These are phyloP conservation scores for Fusarium anthophilum DNA, from an alignment of 2,329 filamentous ascomycete genomes.

Conservation along the genomic window DNA sequence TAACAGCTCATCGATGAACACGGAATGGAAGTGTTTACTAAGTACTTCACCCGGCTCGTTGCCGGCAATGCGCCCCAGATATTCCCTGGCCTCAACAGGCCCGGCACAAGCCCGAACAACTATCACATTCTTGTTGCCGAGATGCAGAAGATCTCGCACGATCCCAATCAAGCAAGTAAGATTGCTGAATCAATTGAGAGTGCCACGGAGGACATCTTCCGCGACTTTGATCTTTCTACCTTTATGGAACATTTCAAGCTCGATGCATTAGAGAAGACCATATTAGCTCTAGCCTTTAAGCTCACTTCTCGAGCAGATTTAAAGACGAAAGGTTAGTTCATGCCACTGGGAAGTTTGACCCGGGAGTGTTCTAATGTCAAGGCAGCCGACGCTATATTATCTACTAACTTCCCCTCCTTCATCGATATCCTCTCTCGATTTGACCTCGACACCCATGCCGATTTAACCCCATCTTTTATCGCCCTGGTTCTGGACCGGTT, in stretches of 20 bases:
- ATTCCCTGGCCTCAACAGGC: slow-evolving; percentile 81
- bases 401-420: slow-evolving; percentile 80
- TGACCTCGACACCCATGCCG: slow-evolving; percentile 70
- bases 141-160: slow-evolving; percentile 84
- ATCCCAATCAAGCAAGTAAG: slow-evolving; percentile 84
- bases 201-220: slow-evolving; percentile 90
- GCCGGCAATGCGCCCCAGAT: slow-evolving; percentile 91
- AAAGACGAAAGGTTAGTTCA: slow-evolving; percentile 81
- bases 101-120: slow-evolving; percentile 79
- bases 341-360: not conserved
- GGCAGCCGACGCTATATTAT: slow-evolving; percentile 87
- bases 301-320: slow-evolving; percentile 81
- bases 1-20: slow-evolving; percentile 89
- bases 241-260: slow-evolving; percentile 98
- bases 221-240: slow-evolving; percentile 93
- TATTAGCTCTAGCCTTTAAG: slow-evolving; percentile 90
- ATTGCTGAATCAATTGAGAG: slow-evolving; percentile 94
- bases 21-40: slow-evolving; percentile 98
- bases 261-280: slow-evolving; percentile 86
- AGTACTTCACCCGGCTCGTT: slow-evolving; percentile 93
- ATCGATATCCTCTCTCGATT: slow-evolving; percentile 77
- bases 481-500: slow-evolving; percentile 86
- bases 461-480: slow-evolving; percentile 75
- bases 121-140: slow-evolving; percentile 85
- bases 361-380: slow-evolving; percentile 53